Evolutionary conservation across 805 yeast genomes (phyloP).

Genomic region (Metschnikowia sp.): DNA sequence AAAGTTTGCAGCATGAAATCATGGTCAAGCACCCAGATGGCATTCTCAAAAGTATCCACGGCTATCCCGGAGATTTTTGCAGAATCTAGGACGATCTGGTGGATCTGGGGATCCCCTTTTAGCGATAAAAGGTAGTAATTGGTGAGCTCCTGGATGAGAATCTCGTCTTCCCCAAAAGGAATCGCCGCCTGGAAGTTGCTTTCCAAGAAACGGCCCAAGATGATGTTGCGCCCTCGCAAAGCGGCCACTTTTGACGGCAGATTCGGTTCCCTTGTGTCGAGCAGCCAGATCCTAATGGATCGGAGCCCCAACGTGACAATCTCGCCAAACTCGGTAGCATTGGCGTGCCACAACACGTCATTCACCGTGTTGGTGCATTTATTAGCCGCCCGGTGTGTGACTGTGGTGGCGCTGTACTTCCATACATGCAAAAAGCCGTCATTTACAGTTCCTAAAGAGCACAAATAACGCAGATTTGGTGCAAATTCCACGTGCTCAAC

Average conservation of each 20-base stretch:
- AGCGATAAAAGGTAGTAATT: conserved; percentile 28
- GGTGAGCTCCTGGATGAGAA: conserved; percentile 32
- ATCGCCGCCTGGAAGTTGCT: conserved; percentile 47
- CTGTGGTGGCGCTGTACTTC: conserved; percentile 31
- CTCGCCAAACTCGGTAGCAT: conserved; percentile 16
- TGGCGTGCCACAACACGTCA: conserved; percentile 54
- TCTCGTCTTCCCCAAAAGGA: conserved; percentile 32
- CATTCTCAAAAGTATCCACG: conserved; percentile 18
- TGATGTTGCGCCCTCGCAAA: conserved; percentile 57
- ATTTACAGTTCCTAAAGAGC: conserved; percentile 63
- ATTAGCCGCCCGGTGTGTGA: conserved; percentile 46
- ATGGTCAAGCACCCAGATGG: conserved; percentile 5
- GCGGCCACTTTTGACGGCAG: conserved; percentile 3
- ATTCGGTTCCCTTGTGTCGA: conserved; percentile 17
- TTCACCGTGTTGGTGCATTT: conserved; percentile 59
- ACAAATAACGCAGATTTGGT: conserved; percentile 51
- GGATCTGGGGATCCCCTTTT: conserved; percentile 19
- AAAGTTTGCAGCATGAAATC: background rate
- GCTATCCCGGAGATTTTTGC: conserved; percentile 10
- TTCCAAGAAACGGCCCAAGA: conserved; percentile 48
- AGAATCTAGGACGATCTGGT: conserved; percentile 7
- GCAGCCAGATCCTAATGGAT: conserved; percentile 60
- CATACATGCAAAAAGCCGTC: conserved; percentile 69
- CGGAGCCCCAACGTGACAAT: conserved; percentile 60
- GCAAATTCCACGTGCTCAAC: conserved; percentile 54